Evolutionary conservation across 176 grass and related monocot species (phyloP), one percentile per base, ranked within the genome.

Genomic region (Rhynchospora tenuis): DNA sequence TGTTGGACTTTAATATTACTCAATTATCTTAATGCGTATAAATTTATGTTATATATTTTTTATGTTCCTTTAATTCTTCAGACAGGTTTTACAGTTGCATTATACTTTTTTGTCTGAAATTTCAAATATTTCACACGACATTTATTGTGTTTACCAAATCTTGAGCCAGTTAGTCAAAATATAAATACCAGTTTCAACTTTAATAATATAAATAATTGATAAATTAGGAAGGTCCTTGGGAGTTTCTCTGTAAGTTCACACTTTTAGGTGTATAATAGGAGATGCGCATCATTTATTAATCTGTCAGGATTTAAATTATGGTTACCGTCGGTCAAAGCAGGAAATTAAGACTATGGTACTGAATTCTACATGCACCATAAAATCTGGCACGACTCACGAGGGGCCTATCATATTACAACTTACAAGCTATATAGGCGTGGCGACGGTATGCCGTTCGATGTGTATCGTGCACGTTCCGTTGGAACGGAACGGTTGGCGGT

Each of bases 201-300:
- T 23, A 61, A 5, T 61, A 23, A 23, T 9, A 9, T 5, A 61
- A 23, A 61, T 61, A n/a, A 60, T 22, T 7, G 19, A 61, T 61
- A 61, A 58, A 9, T 8, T 23, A 61, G 19, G n/a, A 61, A 61
- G 59, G 16, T 61, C 19, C 24, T 23, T 51, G 48, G 48, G 33
- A 38, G 33, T 38, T 38, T 38, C n/a, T n/a, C n/a, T n/a, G 5
- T 38, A 38, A 38, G 33, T 38, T 38, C 1, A 58, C 19, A 58
- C 19, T 58, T 5, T 23, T 61, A 9, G 31, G 29, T 69, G 6
- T 17, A 69, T 43, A 69, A 29, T 69, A 69, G 65, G 14, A 43
- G 65, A 73, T 73, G 70, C 45, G 20, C 70, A 26, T 73, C 70
- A 50, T 48, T 73, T 50, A 73, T 44, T 50, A 73, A 71, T 20